phyloP scores from a whole-genome alignment of 257 asterid species.

The Capsicum baccatum region DNA sequence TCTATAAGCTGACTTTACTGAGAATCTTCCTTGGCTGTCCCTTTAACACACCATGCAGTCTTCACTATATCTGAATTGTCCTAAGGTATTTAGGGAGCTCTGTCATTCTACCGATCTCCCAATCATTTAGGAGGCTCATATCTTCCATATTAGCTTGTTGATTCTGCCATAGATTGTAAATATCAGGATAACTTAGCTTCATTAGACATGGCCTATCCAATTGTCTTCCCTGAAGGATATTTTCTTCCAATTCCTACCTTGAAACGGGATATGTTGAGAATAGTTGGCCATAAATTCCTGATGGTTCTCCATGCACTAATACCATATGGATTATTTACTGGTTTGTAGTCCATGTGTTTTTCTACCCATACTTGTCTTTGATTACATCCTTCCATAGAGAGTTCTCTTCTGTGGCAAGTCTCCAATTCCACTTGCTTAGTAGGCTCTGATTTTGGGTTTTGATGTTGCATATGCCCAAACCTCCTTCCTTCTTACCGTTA shows the following conservation, averaged over 20 bases:
- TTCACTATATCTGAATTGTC: neutral
- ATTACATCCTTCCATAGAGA: neutral
- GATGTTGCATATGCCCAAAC: neutral
- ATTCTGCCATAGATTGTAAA: neutral
- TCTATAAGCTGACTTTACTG: neutral
- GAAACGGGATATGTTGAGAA: neutral
- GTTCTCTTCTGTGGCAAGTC: neutral
- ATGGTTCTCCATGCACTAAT: neutral
- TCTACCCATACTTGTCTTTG: neutral
- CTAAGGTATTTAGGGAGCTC: neutral
- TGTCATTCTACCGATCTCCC: neutral
- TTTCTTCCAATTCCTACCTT: neutral
- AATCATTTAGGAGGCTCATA: neutral
- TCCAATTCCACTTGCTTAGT: constrained; percentile 11
- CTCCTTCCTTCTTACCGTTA: neutral
- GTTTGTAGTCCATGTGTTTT: neutral
- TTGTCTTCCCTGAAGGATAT: neutral
- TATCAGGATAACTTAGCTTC: neutral
- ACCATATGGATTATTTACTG: neutral
- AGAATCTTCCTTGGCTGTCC: neutral
- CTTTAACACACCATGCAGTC: neutral
- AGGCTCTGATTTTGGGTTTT: constrained; percentile 1
- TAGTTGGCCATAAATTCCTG: neutral
- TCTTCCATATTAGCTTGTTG: neutral
- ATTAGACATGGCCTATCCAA: neutral